These are phyloP conservation scores for Trichoderma hamatum DNA, from an alignment of 2,329 filamentous ascomycete genomes.

Conservation along the genomic window DNA sequence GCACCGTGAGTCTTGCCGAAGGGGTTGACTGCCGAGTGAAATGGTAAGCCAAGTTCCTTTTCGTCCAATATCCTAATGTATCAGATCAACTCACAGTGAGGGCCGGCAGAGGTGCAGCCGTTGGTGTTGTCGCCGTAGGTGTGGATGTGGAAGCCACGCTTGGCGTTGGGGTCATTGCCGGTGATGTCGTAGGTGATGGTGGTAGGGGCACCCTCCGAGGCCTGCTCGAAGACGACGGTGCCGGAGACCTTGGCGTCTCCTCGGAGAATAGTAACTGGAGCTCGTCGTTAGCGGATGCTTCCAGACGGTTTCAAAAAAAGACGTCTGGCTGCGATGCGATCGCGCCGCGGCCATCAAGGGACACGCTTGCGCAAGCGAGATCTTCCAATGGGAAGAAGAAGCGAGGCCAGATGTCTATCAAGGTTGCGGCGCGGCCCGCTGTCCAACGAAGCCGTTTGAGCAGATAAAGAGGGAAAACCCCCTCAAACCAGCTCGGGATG, in stretches of 20 bases:
- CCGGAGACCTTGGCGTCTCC: constrained; percentile 96
- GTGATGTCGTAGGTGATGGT: constrained; percentile 90
- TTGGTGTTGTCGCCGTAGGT: constrained; percentile 99
- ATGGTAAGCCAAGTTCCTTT: constrained; percentile 26
- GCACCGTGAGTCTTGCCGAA: constrained; percentile 89
- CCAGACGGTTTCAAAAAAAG: not conserved
- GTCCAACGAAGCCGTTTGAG: constrained; percentile 29
- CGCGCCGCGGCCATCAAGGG: constrained; percentile 40
- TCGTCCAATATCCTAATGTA: no score
- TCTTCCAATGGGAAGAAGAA: not conserved
- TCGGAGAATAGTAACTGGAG: constrained; percentile 87
- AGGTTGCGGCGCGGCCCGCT: constrained; percentile 43
- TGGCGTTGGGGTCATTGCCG: constrained; percentile 90
- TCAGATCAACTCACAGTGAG: constrained; percentile 75
- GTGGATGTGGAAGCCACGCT: constrained; percentile 98
- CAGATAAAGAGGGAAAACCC: constrained; percentile 54
- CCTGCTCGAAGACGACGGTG: constrained; percentile 94
- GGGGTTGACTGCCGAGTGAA: constrained; percentile 78
- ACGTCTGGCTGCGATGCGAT: not conserved
- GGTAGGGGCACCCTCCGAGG: constrained; percentile 77
- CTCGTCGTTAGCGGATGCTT: constrained; percentile 18
- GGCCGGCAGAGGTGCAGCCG: constrained; percentile 96
- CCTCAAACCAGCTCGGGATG: constrained; percentile 61
- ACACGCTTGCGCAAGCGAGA: constrained; percentile 26
- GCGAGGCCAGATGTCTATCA: constrained; percentile 45